Conservation (phyloP, 1,284 basidiomycete genomes). For the Ceratobasidium sp. region DNA sequence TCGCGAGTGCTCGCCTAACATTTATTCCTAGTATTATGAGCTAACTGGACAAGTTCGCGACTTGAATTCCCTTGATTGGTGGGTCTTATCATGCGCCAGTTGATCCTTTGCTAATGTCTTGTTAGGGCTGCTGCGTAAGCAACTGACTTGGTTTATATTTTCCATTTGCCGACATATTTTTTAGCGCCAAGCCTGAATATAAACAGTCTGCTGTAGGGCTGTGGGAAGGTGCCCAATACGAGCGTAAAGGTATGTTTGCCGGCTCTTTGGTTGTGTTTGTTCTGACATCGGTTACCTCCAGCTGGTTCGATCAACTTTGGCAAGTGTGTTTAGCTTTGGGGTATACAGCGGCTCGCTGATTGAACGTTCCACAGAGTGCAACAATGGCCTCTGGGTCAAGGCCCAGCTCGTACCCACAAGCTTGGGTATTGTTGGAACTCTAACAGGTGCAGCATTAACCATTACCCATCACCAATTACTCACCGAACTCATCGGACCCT, state of each 20-base stretch:
- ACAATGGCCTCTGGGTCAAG: constrained; percentile 40
- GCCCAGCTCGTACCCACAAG: constrained; percentile 10
- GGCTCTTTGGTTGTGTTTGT: neutral
- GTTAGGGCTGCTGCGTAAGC: constrained; percentile 25
- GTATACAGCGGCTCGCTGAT: neutral
- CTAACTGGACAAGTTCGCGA: constrained; percentile 41
- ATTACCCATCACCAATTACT: neutral
- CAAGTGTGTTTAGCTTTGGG: constrained; percentile 21
- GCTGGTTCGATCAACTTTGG: constrained; percentile 43
- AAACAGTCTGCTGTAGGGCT: constrained; percentile 31
- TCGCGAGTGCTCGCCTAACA: constrained; percentile 3
- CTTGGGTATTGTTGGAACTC: constrained; percentile 25
- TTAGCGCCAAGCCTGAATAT: constrained; percentile 41
- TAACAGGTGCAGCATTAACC: constrained; percentile 34
- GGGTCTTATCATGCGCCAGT: neutral
- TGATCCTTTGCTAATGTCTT: neutral
- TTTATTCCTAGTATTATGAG: constrained; percentile 41
- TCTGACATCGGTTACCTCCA: constrained; percentile 8
- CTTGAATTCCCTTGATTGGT: constrained; percentile 40
- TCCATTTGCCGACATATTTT: neutral
- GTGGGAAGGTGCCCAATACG: constrained; percentile 39
- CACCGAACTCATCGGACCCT: constrained; percentile 7
- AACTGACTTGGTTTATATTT: neutral
- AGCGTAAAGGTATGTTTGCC: constrained; percentile 37
- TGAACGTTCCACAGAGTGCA: constrained; percentile 40